Percentiles rank a stretch among this genome's conserved stretches.
These are phyloP conservation scores for Dactylellina cionopaga DNA, from an alignment of 2,329 filamentous ascomycete species.

Conservation along the genomic window DNA sequence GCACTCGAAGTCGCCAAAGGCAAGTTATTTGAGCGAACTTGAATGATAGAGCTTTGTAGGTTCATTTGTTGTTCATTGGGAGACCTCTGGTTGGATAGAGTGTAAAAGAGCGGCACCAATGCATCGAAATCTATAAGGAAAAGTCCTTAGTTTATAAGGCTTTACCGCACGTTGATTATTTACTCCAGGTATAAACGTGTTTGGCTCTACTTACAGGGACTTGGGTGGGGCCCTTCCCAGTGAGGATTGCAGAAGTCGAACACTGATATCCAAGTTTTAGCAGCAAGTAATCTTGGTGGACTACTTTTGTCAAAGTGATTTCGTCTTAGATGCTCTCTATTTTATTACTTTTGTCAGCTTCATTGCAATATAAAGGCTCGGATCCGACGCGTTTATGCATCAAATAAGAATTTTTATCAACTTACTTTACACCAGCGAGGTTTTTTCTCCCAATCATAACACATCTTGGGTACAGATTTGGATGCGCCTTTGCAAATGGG, in stretches of 20 bases:
- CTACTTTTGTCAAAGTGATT: not conserved
- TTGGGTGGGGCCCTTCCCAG: not conserved
- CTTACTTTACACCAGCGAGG: conserved; percentile 6
- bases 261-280: not conserved
- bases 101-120: not conserved
- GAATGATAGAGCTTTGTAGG: too few species aligned
- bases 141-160: not conserved
- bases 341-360: not conserved
- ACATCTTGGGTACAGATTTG: not conserved
- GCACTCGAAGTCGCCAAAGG: too few species aligned
- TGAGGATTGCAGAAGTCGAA: conserved; percentile 3
- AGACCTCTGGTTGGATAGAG: not conserved
- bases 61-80: not conserved
- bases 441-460: not conserved
- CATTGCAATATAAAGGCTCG: not conserved
- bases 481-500: conserved; percentile 3
- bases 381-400: too few species aligned
- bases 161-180: not conserved
- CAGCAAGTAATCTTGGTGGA: not conserved
- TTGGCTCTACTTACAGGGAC: not conserved
- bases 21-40: too few species aligned
- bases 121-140: not conserved
- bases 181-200: too few species aligned
- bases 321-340: conserved; percentile 15
- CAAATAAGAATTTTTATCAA: not conserved